These are phyloP conservation scores for Yarrowia deformans DNA, from an alignment of 805 yeast genomes.

Conservation along the genomic window DNA sequence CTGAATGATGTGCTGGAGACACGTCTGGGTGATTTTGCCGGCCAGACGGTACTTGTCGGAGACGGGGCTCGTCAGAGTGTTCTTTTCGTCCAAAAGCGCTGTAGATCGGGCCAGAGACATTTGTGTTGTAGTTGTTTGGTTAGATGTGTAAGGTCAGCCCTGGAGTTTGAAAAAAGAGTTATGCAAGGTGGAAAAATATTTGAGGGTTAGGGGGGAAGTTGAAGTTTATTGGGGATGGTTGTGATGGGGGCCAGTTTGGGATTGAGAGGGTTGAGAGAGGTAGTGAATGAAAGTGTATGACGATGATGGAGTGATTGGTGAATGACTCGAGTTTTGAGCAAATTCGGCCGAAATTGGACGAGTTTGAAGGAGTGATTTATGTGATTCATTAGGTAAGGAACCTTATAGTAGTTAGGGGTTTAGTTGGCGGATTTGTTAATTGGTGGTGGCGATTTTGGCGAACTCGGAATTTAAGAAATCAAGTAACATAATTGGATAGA, in stretches of 20 bases:
- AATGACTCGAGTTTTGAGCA: too few species aligned
- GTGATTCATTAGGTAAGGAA: too few species aligned
- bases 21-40: constrained; percentile 87
- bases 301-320: too few species aligned
- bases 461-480: too few species aligned
- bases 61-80: constrained; percentile 65
- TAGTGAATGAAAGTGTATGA: too few species aligned
- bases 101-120: constrained; percentile 43
- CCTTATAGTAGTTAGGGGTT: too few species aligned
- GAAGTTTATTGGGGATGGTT: background rate
- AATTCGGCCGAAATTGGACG: too few species aligned
- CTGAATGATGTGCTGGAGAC: constrained; percentile 64
- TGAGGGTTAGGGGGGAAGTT: constrained; percentile 11
- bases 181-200: constrained; percentile 37
- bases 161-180: background rate
- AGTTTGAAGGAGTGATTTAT: too few species aligned
- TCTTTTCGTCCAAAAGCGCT: constrained; percentile 68
- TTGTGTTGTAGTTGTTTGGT: background rate
- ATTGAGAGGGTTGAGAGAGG: background rate
- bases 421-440: too few species aligned
- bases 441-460: background rate
- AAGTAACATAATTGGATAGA: background rate
- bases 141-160: too few species aligned
- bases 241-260: background rate
- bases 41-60: constrained; percentile 86